These are phyloP conservation scores for Fusarium albidum DNA, from an alignment of 2,329 filamentous ascomycete species.

Conservation along the genomic window DNA sequence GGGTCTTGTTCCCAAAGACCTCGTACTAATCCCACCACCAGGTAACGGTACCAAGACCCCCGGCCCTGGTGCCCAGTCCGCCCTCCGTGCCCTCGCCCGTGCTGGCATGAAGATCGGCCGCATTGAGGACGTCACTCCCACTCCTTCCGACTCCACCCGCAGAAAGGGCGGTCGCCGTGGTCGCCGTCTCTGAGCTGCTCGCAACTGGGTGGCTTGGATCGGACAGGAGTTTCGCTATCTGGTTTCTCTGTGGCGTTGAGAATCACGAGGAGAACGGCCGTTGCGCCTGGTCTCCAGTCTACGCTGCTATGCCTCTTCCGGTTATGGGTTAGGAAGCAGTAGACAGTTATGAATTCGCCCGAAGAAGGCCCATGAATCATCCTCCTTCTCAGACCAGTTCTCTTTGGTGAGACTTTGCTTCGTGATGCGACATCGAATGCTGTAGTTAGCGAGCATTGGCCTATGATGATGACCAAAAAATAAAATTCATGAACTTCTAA, in stretches of 20 bases:
- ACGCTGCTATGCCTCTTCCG: constrained; percentile 54
- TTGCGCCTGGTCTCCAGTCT: constrained; percentile 70
- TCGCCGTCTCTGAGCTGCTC: constrained; percentile 89
- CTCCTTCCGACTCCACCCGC: constrained; percentile 98
- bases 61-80: constrained; percentile 98
- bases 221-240: constrained; percentile 54
- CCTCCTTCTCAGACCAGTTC: constrained; percentile 43
- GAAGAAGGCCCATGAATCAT: constrained; percentile 53
- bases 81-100: constrained; percentile 97
- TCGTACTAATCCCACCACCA: constrained; percentile 43
- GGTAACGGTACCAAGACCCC: constrained; percentile 99
- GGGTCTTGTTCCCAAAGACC: background rate
- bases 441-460: constrained; percentile 8
- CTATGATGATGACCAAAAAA: constrained; percentile 4
- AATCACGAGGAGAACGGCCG: constrained; percentile 78
- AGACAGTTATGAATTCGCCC: constrained; percentile 55
- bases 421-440: constrained; percentile 17
- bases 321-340: constrained; percentile 44
- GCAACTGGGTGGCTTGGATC: constrained; percentile 41
- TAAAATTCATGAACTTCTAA: constrained; percentile 2
- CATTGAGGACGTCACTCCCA: constrained; percentile 99
- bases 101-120: constrained; percentile 99
- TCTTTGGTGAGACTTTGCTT: constrained; percentile 26
- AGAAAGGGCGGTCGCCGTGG: constrained; percentile 99
- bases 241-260: constrained; percentile 70